Base-by-base conservation (phyloP, 129 eudicot genomes). In the Mikania micrantha region DNA sequence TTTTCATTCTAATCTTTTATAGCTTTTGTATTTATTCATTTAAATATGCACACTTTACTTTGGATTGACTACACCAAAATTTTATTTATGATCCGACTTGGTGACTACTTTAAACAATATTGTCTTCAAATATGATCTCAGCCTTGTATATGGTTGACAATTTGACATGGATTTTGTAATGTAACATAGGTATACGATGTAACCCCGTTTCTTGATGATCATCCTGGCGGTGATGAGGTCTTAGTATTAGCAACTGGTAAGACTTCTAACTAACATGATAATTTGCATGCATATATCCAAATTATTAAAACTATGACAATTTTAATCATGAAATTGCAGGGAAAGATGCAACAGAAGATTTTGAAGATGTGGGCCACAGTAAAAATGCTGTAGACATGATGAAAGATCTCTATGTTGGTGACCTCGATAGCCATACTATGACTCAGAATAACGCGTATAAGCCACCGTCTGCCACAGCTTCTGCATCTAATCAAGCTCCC, bases 311-410 rank as follows among this genome's bases (percentile, higher is more conserved):
- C 35, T 62, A 9, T 49, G 38, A 27, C 76, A 48, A 48, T 31
- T 29, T 22, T 15, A 24, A 4, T 24, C 21, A 66, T 29, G 17
- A 69, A 39, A 60, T 35, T 64, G 61, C 60, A 90, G 97, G 66
- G 53, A 90, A 87, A 80, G 97, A 90, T 72, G 97, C 97, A n/a
- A 90, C 97, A 7, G 83, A 72, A 64, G 95, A 90, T 66, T 90
- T 90, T 49, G 93, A 87, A 63, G 95, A 83, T 42, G 87, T 87
- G 11, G 95, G 95, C 59, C 97, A 87, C 73, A 85, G 92, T 48
- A 15, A 56, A 13, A 56, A 56, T 32, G 97, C 97, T 2, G 74
- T 17, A 38, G 81, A 69, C 17, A 47, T 67, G 83, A 34, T 87
- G 95, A 72, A 82, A 21, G 66, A 80, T 16, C 85, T 70, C 80